Base-by-base conservation (phyloP, 2,329 filamentous ascomycete species). In the Alternaria rosae region DNA sequence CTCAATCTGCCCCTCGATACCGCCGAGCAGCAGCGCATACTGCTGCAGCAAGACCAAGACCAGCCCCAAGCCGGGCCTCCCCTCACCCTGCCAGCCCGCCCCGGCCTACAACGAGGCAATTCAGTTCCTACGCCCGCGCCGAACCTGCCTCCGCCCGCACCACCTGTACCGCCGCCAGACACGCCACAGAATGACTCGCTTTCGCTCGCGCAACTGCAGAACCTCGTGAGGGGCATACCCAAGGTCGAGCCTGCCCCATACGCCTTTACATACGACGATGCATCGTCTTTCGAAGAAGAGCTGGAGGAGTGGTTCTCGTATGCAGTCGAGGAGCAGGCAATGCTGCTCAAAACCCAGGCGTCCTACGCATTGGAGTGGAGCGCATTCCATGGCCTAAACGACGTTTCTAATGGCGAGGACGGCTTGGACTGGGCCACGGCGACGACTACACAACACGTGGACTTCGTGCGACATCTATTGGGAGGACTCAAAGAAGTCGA, bases 301-400 rank as follows among this genome's bases (percentile, higher is more conserved):
- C 85, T 99, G 50, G 93, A 98, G 76, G 95, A 99, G 81, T 99
- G 95, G 95, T 99, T 99, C 80, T 89, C 91, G 55, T 97, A 98
- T 80, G 91, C 91, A 70, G 89, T 93, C 65, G 91, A 92, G 79
- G 94, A 98, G 76, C 92, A 92, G 81, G 86, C 90, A 48, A 90
- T 94, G 72, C 84, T 97, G 51, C 86, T 91, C 55, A 87, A 89
- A 55, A 90, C 92, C 20, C 92, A 92, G 74, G 85, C 88, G 38
- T 89, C 90, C 3, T 98, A 97, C 74, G 88, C 93, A 66, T 87
- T 88, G 76, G 87, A 90, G 74, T 97, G 92, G 92, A 77, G 68
- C 56, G 57, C 61, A 8, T 78, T 70, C 57, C 65, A 73, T 48
- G 76, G 72, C 15, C 81, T 86, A 70, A 70, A 78, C 76, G 61